Percentiles rank a stretch among this genome's conserved stretches.
phyloP scores from a whole-genome alignment of 352 stramenopile species.

The Pythium monospermum region DNA sequence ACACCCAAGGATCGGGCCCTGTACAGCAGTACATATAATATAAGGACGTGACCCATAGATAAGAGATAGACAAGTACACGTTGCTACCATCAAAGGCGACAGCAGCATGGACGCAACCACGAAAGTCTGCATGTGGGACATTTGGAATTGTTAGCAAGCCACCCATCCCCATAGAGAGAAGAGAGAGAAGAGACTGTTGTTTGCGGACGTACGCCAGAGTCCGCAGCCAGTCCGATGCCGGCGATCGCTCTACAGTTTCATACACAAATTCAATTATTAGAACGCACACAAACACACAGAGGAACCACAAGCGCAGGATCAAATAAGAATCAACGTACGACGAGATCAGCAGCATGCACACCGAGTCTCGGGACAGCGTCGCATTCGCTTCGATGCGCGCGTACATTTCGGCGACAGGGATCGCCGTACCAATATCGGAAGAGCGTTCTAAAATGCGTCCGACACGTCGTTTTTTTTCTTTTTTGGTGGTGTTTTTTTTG shows the following conservation, averaged over 20 bases:
- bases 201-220: constrained; percentile 40
- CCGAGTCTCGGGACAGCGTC: constrained; percentile 73
- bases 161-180: too few species aligned
- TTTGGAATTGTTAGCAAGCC: too few species aligned
- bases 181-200: background rate
- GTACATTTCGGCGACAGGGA: constrained; percentile 86
- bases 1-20: constrained; percentile 80
- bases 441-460: constrained; percentile 70
- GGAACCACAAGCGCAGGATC: too few species aligned
- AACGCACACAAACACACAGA: background rate
- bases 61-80: too few species aligned
- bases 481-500: constrained; percentile 36
- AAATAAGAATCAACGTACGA: constrained; percentile 73
- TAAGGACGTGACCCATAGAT: background rate
- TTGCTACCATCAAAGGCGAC: constrained; percentile 83
- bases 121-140: too few species aligned
- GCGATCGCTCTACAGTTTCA: constrained; percentile 53
- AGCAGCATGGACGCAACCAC: constrained; percentile 87
- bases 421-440: constrained; percentile 73
- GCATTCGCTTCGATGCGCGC: constrained; percentile 80
- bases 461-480: constrained; percentile 58
- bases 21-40: background rate
- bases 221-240: constrained; percentile 71
- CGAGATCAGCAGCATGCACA: constrained; percentile 83
- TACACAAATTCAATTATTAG: background rate